phyloP scores from a whole-genome alignment of 306 rosid genomes.

The Albizia julibrissin region DNA sequence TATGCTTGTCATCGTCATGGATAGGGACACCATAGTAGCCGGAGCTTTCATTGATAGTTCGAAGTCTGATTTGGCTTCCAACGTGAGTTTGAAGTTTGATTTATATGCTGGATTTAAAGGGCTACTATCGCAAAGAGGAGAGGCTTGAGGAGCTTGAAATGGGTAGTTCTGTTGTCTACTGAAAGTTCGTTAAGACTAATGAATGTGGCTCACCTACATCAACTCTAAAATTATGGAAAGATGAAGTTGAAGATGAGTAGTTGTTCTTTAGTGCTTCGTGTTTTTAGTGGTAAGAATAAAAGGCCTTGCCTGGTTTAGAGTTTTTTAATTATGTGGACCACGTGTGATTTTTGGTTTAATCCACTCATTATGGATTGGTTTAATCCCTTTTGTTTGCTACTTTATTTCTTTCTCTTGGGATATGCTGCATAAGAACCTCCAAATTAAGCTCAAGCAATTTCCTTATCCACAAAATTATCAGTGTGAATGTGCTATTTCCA shows the following conservation, averaged over 20 bases:
- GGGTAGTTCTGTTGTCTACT: constrained; percentile 58
- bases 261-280: background rate
- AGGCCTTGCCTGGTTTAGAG: background rate
- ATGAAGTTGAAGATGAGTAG: constrained; percentile 58
- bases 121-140: constrained; percentile 58
- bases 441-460: too few species aligned
- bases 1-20: too few species aligned
- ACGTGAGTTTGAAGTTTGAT: too few species aligned
- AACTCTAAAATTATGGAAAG: constrained; percentile 68
- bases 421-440: too few species aligned
- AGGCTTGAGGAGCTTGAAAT: constrained; percentile 55
- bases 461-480: too few species aligned
- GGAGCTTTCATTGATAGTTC: too few species aligned
- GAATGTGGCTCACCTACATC: constrained; percentile 65
- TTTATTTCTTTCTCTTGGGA: too few species aligned
- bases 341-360: background rate
- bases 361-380: too few species aligned
- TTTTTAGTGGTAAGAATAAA: background rate
- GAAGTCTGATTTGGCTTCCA: too few species aligned
- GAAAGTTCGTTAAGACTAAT: constrained; percentile 40
- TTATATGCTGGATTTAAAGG: constrained; percentile 47
- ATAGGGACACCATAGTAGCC: too few species aligned
- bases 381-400: too few species aligned
- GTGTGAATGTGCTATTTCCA: too few species aligned
- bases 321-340: background rate